Evolutionary conservation across 345 rosid species (phyloP), one percentile per base, ranked within the genome.

Genomic region (Pistacia integerrima): DNA sequence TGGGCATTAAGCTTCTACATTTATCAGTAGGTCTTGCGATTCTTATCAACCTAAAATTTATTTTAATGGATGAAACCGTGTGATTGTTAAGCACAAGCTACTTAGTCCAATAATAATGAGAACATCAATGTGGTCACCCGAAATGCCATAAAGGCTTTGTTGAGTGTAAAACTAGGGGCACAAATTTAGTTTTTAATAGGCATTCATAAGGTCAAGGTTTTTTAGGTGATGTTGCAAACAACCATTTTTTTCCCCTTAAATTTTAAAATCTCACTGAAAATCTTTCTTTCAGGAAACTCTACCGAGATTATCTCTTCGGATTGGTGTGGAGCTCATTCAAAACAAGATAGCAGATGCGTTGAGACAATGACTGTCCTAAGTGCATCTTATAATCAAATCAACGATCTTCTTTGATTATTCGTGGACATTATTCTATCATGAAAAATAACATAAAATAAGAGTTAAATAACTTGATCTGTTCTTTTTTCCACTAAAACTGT

Each of bases 271-370:
- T 78, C 17, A 61, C 0, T 22, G 22, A 22, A 22, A 22, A 22
- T 22, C 22, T 81, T 48, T 80, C 59, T 78, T 81, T 63, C 81
- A 87, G 93, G 91, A 91, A 87, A 82, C 76, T 61, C 81, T 93
- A 68, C 95, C 95, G 1, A 81, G 89, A 80, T 76, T 90, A 76
- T 90, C 97, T 58, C 95, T 95, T 44, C 91, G 91, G 65, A 83
- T 86, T 59, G 86, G 90, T 71, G 93, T 88, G 75, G 93, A 91
- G 77, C 84, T 85, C 72, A 57, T 94, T 66, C 94, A 90, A 70
- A 90, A 91, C 87, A 93, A 90, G 92, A 83, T 93, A 79, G 87
- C 90, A 0, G 85, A 92, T 82, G 90, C 88, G 18, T 87, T 89
- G 76, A 84, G 88, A 74, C 79, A 86, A 81, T 82, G 66, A 78